phyloP scores from a whole-genome alignment of 768 basidiomycete genomes.

The Pleurotus giganteus region DNA sequence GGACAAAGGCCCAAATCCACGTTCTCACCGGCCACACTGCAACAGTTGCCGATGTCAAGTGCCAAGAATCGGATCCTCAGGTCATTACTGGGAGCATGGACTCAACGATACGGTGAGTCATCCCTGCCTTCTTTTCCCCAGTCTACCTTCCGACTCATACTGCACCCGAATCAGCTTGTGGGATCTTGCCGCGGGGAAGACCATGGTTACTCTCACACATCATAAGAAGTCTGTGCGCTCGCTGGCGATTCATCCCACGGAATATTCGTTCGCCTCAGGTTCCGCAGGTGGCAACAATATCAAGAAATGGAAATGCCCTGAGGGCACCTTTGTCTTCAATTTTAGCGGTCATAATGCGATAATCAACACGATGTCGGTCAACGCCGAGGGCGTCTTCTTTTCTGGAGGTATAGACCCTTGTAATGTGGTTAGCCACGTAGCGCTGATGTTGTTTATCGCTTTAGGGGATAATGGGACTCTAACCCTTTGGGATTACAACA shows the following conservation, averaged over 20 bases:
- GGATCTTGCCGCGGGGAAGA: constrained; percentile 98
- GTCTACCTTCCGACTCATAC: neutral
- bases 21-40: constrained; percentile 91
- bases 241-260: constrained; percentile 92
- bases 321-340: constrained; percentile 94
- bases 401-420: constrained; percentile 70
- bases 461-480: constrained; percentile 89
- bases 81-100: constrained; percentile 99
- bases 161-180: constrained; percentile 58
- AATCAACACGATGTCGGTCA: constrained; percentile 93
- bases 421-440: neutral
- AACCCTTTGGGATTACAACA: constrained; percentile 93
- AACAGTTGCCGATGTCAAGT: constrained; percentile 94
- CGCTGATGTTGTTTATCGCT: neutral
- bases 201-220: constrained; percentile 95
- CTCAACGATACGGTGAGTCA: constrained; percentile 79
- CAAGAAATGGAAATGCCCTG: constrained; percentile 99
- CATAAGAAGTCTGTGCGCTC: constrained; percentile 98
- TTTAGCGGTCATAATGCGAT: constrained; percentile 96
- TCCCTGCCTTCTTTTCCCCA: neutral
- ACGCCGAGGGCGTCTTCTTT: constrained; percentile 95
- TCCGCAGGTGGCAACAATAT: constrained; percentile 99
- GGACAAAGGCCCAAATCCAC: constrained; percentile 94
- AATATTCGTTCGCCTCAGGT: constrained; percentile 94
- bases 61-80: constrained; percentile 96